These are phyloP conservation scores for Cucurbita pepo DNA, from an alignment of 306 rosid species.

Conservation along the genomic window DNA sequence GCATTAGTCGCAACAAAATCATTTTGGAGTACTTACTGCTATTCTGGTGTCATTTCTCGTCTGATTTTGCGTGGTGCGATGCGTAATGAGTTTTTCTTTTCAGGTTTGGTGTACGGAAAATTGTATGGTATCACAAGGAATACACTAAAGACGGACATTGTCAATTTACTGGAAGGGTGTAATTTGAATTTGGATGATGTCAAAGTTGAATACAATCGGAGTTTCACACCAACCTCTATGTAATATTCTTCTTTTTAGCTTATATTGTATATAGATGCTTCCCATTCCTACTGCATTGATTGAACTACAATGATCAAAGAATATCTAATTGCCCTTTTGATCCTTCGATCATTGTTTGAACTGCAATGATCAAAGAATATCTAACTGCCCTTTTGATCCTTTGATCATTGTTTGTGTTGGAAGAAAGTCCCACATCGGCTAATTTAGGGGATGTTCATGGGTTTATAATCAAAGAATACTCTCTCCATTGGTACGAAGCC, in stretches of 20 bases:
- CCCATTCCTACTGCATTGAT: not conserved
- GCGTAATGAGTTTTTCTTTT: not conserved
- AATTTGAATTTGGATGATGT: conserved; percentile 57
- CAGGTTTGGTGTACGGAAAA: conserved; percentile 42
- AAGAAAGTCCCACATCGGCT: too few relatives aligned
- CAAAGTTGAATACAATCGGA: conserved; percentile 42
- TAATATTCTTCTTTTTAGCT: conserved; percentile 18
- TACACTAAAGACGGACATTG: conserved; percentile 56
- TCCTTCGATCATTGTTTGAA: not conserved
- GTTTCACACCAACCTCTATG: conserved; percentile 29
- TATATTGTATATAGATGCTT: not conserved
- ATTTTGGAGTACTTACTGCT: not conserved
- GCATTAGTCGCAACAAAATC: not conserved
- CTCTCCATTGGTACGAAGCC: too few relatives aligned
- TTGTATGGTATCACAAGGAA: conserved; percentile 21
- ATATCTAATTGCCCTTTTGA: not conserved
- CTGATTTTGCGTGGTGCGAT: not conserved
- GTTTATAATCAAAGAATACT: too few relatives aligned
- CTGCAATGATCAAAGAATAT: not conserved
- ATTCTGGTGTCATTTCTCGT: not conserved
- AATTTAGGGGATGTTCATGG: too few relatives aligned
- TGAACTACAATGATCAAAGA: not conserved
- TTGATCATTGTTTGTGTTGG: not conserved
- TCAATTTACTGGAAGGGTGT: conserved; percentile 49
- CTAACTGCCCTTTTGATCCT: not conserved